Evolutionary conservation across 1,284 basidiomycete species (phyloP).

Genomic region (Vanrija pseudolonga): DNA sequence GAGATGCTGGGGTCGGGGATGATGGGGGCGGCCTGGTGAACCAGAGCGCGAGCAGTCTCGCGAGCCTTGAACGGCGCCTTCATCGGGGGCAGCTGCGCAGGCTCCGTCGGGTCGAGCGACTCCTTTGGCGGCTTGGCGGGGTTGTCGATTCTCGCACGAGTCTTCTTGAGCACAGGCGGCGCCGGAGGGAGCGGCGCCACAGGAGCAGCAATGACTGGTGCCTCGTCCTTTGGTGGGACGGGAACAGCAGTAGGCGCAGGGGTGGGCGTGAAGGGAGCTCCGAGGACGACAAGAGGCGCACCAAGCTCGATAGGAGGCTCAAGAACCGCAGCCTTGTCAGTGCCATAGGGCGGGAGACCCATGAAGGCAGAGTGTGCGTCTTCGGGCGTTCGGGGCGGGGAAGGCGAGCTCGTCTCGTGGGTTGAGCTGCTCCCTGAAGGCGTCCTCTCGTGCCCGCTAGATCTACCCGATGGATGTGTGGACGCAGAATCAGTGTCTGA

Average conservation of each 20-base stretch:
- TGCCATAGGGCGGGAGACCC: background rate
- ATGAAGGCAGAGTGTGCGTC: conserved; percentile 19
- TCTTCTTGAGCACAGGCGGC: conserved; percentile 5
- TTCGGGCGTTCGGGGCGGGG: conserved; percentile 40
- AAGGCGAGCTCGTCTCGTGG: conserved; percentile 41
- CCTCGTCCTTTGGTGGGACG: conserved; percentile 2
- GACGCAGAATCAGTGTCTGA: conserved; percentile 10
- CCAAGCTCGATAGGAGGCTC: conserved; percentile 4
- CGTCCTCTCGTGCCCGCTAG: conserved; percentile 18
- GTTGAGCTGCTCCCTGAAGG: conserved; percentile 43
- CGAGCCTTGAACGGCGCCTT: conserved; percentile 17
- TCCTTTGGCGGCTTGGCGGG: conserved; percentile 15
- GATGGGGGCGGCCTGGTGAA: conserved; percentile 16
- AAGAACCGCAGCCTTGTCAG: conserved; percentile 1
- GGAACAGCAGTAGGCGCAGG: background rate
- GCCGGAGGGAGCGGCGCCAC: background rate
- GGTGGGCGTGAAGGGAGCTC: conserved; percentile 1
- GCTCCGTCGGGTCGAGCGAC: conserved; percentile 8
- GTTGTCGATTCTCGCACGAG: conserved; percentile 9
- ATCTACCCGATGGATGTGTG: conserved; percentile 11
- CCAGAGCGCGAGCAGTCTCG: background rate
- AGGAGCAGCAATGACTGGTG: background rate
- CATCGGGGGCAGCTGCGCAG: conserved; percentile 9
- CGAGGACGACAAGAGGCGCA: background rate
- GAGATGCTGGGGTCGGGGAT: conserved; percentile 23